Conservation (phyloP, 805 yeast genomes). For the Saccharomyces jurei region DNA sequence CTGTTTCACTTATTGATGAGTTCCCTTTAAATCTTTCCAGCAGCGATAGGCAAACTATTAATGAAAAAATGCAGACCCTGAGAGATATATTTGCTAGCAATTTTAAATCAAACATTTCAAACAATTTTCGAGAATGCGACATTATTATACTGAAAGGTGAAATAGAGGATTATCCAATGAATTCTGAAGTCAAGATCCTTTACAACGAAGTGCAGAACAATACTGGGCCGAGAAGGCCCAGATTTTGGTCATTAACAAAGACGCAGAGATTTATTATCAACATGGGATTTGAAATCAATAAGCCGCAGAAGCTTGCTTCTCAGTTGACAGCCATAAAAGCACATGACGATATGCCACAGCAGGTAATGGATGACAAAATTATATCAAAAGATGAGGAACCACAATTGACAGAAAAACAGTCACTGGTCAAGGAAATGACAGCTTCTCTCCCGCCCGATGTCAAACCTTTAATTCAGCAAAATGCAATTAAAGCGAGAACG, state of each 20-base stretch:
- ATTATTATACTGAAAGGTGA: conserved; percentile 7
- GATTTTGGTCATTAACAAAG: conserved; percentile 17
- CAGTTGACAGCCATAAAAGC: not conserved
- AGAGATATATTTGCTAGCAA: not conserved
- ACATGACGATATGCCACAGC: not conserved
- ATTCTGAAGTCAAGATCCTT: not conserved
- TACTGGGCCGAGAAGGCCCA: conserved; percentile 3
- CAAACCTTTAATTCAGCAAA: not conserved
- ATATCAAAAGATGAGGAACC: not conserved
- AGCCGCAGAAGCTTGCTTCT: not conserved
- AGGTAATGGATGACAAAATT: not conserved
- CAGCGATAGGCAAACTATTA: not conserved
- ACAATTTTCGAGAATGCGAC: not conserved
- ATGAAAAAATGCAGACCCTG: not conserved
- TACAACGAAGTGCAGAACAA: not conserved
- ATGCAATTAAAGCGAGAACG: not conserved
- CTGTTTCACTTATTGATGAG: conserved; percentile 3
- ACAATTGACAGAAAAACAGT: not conserved
- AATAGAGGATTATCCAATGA: not conserved
- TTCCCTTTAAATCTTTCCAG: not conserved
- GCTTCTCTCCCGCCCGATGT: not conserved
- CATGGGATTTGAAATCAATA: conserved; percentile 7
- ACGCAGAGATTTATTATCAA: conserved; percentile 11
- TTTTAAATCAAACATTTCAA: not conserved
- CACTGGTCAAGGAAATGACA: not conserved